Evolutionary conservation across 1,284 basidiomycete genomes (phyloP).

Genomic region (Xerocomus amazonicus): DNA sequence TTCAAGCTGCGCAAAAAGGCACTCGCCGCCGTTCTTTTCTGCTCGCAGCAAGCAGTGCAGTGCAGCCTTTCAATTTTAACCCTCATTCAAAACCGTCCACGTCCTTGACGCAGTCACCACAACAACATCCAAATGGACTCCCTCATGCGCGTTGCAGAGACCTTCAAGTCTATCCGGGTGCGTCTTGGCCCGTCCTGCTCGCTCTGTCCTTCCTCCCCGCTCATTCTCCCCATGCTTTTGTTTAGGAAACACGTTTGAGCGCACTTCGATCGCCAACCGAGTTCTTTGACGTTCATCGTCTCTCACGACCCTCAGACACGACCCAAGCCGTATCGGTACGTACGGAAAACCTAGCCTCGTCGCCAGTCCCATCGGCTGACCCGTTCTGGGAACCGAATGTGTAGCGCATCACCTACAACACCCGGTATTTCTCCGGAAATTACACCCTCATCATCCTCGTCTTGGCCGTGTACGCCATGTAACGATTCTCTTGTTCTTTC

Average conservation of each 20-base stretch:
- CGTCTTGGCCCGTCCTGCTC: slow-evolving; percentile 24
- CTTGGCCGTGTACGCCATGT: slow-evolving; percentile 90
- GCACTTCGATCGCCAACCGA: slow-evolving; percentile 76
- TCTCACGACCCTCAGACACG: slow-evolving; percentile 77
- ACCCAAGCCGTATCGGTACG: slow-evolving; percentile 62
- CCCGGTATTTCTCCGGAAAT: slow-evolving; percentile 90
- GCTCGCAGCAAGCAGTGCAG: too few species aligned
- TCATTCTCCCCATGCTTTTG: too few species aligned
- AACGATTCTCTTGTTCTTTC: slow-evolving; percentile 5
- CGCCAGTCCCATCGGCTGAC: too few species aligned
- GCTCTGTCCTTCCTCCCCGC: slow-evolving; percentile 4
- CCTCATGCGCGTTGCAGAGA: slow-evolving; percentile 59
- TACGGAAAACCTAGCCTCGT: background rate
- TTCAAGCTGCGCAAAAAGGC: too few species aligned
- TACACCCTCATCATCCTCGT: slow-evolving; percentile 81
- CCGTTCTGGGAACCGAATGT: slow-evolving; percentile 1
- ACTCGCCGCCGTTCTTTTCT: too few species aligned
- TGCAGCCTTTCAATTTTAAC: too few species aligned
- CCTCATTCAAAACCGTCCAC: too few species aligned
- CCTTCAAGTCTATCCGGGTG: slow-evolving; percentile 71
- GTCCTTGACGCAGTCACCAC: too few species aligned
- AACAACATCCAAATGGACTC: slow-evolving; percentile 47
- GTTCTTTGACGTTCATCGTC: slow-evolving; percentile 86
- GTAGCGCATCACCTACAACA: slow-evolving; percentile 92
- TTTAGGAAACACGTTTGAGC: slow-evolving; percentile 78